Conservation (phyloP, 257 asterid species). For the Eucommia ulmoides region DNA sequence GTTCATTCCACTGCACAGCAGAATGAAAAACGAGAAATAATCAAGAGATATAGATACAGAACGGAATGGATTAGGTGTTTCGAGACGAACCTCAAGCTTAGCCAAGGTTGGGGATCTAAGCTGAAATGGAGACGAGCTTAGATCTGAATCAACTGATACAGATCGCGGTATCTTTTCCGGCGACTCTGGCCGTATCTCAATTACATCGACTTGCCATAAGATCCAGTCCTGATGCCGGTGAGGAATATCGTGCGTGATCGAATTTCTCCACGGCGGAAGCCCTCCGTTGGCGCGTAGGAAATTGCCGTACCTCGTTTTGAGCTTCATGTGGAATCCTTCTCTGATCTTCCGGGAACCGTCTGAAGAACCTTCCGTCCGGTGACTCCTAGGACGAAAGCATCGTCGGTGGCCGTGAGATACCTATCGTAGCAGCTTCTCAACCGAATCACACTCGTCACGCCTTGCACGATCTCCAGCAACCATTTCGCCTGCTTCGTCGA, state of each 20-base stretch:
- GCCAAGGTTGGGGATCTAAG: no score
- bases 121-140: constrained; percentile 20
- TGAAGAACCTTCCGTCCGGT: constrained; percentile 44
- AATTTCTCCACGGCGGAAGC: constrained; percentile 57
- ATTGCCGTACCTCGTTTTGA: constrained; percentile 36
- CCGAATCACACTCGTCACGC: no score
- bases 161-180: constrained; percentile 1
- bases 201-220: no score
- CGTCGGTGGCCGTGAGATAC: constrained; percentile 58
- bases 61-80: no score
- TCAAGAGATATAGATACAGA: no score
- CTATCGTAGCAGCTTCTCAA: constrained; percentile 46
- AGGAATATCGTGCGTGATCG: constrained; percentile 55
- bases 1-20: constrained; percentile 7
- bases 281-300: constrained; percentile 53
- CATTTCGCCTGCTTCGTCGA: no score
- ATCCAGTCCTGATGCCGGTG: no score
- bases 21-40: no score
- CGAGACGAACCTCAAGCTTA: no score
- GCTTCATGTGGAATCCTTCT: constrained; percentile 37
- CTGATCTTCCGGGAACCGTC: constrained; percentile 13
- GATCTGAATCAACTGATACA: constrained; percentile 10
- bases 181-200: constrained; percentile 12
- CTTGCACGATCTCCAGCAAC: no score
- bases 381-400: constrained; percentile 36